Conservation (phyloP, 495 filamentous ascomycete genomes). For the Daldinia grandis region DNA sequence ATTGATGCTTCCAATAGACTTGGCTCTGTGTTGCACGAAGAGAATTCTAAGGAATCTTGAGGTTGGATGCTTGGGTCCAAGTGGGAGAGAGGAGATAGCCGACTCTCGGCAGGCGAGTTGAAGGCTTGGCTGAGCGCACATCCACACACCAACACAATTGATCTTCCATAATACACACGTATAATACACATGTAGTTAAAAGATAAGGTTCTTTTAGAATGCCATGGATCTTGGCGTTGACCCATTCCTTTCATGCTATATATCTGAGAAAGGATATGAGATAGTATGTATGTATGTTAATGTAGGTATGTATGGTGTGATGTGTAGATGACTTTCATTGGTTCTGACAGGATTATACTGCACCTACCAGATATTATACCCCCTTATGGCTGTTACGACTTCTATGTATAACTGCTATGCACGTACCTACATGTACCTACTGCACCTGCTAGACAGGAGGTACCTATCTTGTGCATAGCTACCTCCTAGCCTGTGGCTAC, state of each 20-base stretch:
- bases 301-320: too few species aligned
- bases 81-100: conserved; percentile 14
- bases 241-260: conserved; percentile 12
- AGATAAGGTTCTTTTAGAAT: conserved; percentile 11
- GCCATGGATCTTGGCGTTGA: conserved; percentile 31
- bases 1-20: not conserved
- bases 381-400: not conserved
- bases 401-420: not conserved
- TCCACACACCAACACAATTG: conserved; percentile 11
- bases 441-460: too few species aligned
- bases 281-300: too few species aligned
- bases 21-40: not conserved
- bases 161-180: conserved; percentile 6
- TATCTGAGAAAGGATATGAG: conserved; percentile 19
- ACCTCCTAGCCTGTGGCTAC: conserved; percentile 24
- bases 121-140: conserved; percentile 28
- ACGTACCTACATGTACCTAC: too few species aligned
- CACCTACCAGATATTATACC: not conserved
- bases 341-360: not conserved
- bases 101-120: conserved; percentile 8
- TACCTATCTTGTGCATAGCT: not conserved
- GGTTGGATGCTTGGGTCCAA: conserved; percentile 5
- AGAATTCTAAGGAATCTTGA: conserved; percentile 13
- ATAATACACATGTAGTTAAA: not conserved
- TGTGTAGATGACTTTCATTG: conserved; percentile 9